Conservation (phyloP, 345 rosid species). For the Streptanthus diversifolius region DNA sequence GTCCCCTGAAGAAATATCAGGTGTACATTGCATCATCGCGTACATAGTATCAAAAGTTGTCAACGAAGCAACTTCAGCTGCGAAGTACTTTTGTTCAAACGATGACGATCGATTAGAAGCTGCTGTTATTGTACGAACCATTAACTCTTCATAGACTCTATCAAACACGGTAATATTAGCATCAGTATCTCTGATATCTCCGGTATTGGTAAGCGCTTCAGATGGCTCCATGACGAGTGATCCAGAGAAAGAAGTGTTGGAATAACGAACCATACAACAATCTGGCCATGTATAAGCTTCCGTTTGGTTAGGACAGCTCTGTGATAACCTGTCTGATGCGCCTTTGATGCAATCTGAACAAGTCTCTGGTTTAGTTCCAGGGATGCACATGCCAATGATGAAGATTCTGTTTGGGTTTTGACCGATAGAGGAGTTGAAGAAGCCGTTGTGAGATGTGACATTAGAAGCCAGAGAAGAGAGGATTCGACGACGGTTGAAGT, state of each 20-base stretch:
- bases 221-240: slow-evolving; percentile 8
- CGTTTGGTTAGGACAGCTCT: slow-evolving; percentile 34
- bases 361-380: slow-evolving; percentile 17
- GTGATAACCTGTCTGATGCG: background rate
- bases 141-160: slow-evolving; percentile 17
- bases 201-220: background rate
- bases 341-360: slow-evolving; percentile 19
- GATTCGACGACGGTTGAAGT: slow-evolving; percentile 10
- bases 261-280: slow-evolving; percentile 41
- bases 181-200: background rate
- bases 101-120: slow-evolving; percentile 12
- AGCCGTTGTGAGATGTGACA: slow-evolving; percentile 5
- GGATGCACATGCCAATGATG: slow-evolving; percentile 44
- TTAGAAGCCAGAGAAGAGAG: slow-evolving; percentile 33
- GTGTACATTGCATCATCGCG: slow-evolving; percentile 19
- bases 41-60: background rate
- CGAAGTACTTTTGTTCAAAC: slow-evolving; percentile 5
- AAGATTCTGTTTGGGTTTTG: slow-evolving; percentile 13
- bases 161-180: background rate
- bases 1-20: slow-evolving; percentile 10
- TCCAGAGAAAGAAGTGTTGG: slow-evolving; percentile 33
- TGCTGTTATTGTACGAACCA: background rate
- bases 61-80: slow-evolving; percentile 24
- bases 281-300: slow-evolving; percentile 40
- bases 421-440: slow-evolving; percentile 25